A percentile compares a stretch with the other conserved stretches of the same genome.
Conservation (phyloP, 768 basidiomycete genomes). For the Leccinum rimulosum region DNA sequence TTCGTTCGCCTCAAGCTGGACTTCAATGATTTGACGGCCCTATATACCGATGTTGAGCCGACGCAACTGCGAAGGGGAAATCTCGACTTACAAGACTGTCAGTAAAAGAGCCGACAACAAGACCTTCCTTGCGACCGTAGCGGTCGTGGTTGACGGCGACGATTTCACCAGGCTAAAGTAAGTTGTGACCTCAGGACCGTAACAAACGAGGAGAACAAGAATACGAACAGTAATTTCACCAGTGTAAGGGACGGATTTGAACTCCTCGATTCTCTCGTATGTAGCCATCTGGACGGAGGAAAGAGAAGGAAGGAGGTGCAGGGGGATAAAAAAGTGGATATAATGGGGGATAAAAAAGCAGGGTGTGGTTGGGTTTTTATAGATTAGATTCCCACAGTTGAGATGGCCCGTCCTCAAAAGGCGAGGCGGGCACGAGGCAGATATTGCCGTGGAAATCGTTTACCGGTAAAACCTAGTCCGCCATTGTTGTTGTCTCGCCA, state of each 20-base stretch:
- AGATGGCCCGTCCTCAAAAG: conserved; percentile 21
- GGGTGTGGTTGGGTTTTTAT: conserved; percentile 41
- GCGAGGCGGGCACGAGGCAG: conserved; percentile 56
- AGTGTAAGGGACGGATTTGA: conserved; percentile 20
- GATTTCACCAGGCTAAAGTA: conserved; percentile 68
- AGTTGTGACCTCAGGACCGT: neutral
- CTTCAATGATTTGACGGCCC: conserved; percentile 82
- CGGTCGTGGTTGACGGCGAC: conserved; percentile 69
- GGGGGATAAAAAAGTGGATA: conserved; percentile 28
- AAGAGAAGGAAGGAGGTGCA: conserved; percentile 18
- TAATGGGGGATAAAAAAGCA: conserved; percentile 24
- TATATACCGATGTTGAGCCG: conserved; percentile 27
- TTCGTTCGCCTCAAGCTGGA: conserved; percentile 70
- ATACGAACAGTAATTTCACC: conserved; percentile 38
- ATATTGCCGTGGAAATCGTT: conserved; percentile 22
- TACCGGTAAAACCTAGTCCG: conserved; percentile 2
- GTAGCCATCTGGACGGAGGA: conserved; percentile 35
- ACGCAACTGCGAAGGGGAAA: neutral
- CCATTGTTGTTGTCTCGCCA: conserved; percentile 18
- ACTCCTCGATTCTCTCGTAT: conserved; percentile 35
- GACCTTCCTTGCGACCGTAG: conserved; percentile 69
- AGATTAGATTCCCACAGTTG: conserved; percentile 42
- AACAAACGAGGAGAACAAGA: neutral
- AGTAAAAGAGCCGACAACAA: conserved; percentile 72
- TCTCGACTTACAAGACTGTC: conserved; percentile 59